A percentile compares a stretch with the other conserved stretches of the same genome.
phyloP scores from a whole-genome alignment of 352 stramenopile species.

The Globisporangium ultimum region DNA sequence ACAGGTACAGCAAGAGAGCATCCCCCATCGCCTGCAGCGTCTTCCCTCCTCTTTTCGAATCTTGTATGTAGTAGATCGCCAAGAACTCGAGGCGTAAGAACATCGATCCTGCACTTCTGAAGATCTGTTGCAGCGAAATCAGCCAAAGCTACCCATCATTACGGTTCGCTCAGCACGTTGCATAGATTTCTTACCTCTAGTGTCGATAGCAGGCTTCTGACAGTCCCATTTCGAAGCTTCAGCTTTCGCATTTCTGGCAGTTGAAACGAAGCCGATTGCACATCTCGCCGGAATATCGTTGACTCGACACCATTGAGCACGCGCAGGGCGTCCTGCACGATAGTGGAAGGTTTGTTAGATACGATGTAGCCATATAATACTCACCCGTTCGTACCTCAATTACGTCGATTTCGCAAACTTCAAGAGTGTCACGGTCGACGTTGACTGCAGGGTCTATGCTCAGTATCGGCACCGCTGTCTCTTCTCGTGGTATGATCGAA shows the following conservation, averaged over 20 bases:
- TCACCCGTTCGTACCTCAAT: conserved; percentile 38
- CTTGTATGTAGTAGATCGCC: conserved; percentile 60
- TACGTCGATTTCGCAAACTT: conserved; percentile 54
- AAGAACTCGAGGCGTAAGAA: conserved; percentile 64
- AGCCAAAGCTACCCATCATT: not conserved
- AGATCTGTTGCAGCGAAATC: conserved; percentile 21
- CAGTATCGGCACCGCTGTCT: conserved; percentile 14
- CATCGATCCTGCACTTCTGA: conserved; percentile 46
- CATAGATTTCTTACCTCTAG: conserved; percentile 29
- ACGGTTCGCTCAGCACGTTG: not conserved
- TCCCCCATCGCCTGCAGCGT: conserved; percentile 59
- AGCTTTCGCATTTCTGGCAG: conserved; percentile 39
- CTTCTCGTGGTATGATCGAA: conserved; percentile 3
- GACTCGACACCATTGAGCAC: conserved; percentile 66
- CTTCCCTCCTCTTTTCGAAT: conserved; percentile 54
- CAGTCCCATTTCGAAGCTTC: conserved; percentile 35
- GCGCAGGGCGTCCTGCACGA: conserved; percentile 50
- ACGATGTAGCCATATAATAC: not conserved
- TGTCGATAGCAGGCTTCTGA: conserved; percentile 35
- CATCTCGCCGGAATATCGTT: conserved; percentile 42
- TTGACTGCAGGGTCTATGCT: conserved; percentile 11
- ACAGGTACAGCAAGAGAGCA: conserved; percentile 47
- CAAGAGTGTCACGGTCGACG: conserved; percentile 14
- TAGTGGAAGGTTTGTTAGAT: not conserved
- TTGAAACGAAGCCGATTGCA: conserved; percentile 33